phyloP scores from a whole-genome alignment of 345 rosid species.

The Aethionema arabicum region DNA sequence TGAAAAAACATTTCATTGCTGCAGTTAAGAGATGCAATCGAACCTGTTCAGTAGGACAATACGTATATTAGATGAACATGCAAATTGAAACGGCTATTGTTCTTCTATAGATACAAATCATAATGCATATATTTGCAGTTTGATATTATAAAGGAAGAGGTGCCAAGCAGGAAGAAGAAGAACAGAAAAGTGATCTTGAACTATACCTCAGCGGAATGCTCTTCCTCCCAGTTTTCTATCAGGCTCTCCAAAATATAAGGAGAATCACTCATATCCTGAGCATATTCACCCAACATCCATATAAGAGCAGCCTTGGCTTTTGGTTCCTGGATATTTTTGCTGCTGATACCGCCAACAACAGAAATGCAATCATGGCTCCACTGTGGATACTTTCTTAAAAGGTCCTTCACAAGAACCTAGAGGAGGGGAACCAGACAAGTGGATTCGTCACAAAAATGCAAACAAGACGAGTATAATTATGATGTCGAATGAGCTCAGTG shows the following conservation, averaged over 20 bases:
- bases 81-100: neutral
- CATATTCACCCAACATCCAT: slow-evolving; percentile 99
- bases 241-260: slow-evolving; percentile 87
- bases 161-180: slow-evolving; percentile 10
- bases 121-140: neutral
- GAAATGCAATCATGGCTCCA: slow-evolving; percentile 99
- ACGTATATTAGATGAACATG: slow-evolving; percentile 21
- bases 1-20: slow-evolving; percentile 91
- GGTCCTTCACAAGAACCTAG: slow-evolving; percentile 97
- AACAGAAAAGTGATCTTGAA: slow-evolving; percentile 1
- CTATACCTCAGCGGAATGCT: slow-evolving; percentile 92
- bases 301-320: slow-evolving; percentile 97
- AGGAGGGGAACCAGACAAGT: slow-evolving; percentile 8
- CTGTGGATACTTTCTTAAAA: slow-evolving; percentile 94
- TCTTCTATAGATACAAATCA: neutral
- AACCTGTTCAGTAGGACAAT: slow-evolving; percentile 56
- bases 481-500: neutral
- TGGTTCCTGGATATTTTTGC: slow-evolving; percentile 87
- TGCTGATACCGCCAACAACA: slow-evolving; percentile 97
- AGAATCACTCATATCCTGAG: slow-evolving; percentile 97
- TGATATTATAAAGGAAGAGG: no score
- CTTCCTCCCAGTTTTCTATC: slow-evolving; percentile 92
- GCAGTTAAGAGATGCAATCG: slow-evolving; percentile 96
- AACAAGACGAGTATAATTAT: neutral
- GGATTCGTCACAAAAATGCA: slow-evolving; percentile 5